Conservation (phyloP, 148 eudicot genomes). For the Nepenthes mirabilis region DNA sequence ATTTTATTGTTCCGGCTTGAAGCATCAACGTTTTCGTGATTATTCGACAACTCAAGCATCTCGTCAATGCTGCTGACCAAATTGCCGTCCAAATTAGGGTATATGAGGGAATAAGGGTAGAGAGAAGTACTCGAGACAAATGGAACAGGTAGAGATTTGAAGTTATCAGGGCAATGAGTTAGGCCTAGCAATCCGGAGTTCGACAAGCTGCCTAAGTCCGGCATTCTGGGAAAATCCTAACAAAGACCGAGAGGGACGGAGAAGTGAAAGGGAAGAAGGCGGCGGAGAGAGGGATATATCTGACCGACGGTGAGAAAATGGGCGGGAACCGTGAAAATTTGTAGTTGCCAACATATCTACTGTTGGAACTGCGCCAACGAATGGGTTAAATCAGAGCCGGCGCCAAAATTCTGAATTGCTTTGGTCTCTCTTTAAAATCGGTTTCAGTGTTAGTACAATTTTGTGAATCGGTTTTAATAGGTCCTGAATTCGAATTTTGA, state of each 20-base stretch:
- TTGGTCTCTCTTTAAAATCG: too few relatives aligned
- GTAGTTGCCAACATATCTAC: too few relatives aligned
- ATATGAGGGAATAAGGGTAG: conserved; percentile 14
- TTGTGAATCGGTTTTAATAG: too few relatives aligned
- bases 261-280: not conserved
- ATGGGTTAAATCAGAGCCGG: too few relatives aligned
- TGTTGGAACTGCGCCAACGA: too few relatives aligned
- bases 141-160: conserved; percentile 13
- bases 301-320: conserved; percentile 2
- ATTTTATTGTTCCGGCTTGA: conserved; percentile 4
- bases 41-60: conserved; percentile 6
- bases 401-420: too few relatives aligned
- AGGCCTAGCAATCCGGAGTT: conserved; percentile 19
- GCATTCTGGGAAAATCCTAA: conserved; percentile 15
- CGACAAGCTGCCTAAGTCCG: conserved; percentile 20
- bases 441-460: too few relatives aligned
- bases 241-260: not conserved
- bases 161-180: conserved; percentile 4
- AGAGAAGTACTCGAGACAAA: conserved; percentile 1
- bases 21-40: not conserved
- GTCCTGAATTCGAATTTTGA: too few relatives aligned
- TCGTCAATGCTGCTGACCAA: conserved; percentile 1
- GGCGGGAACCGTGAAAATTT: conserved; percentile 16
- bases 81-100: conserved; percentile 19
- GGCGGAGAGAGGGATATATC: conserved; percentile 5